Base-by-base conservation (phyloP, 2,329 filamentous ascomycete species). In the Neopestalotiopsis rosae region DNA sequence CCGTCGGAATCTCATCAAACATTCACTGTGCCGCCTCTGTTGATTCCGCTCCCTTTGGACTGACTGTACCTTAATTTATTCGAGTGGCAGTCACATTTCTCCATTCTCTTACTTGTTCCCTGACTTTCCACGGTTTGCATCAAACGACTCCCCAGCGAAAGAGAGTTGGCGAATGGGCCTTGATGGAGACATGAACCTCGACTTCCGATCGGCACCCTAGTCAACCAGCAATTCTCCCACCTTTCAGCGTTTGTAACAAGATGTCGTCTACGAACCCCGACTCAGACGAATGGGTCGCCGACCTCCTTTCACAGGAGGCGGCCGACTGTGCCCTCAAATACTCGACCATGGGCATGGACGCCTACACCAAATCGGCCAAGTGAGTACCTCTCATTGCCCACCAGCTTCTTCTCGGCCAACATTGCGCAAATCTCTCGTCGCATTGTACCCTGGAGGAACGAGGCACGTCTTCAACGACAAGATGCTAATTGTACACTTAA, bases 281-380 rank as follows among this genome's bases (percentile, higher is more conserved):
- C 61, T 90, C 90, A 24, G 93, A 97, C 77, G 92, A 94, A 65
- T 94, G 94, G 76, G 90, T 97, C 71, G 94, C 94, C 17, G 87
- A 87, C 62, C 83, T 97, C n/a, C 85, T 98, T 45, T 89, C 90
- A 65, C 89, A 92, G 73, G 95, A 98, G 80, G 95, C 95, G 13
- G 90, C 87, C 69, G 89, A 92, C 69, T 91, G 87, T 74, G 92
- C 91, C 2, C 82, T 92, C 61, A 92, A 89, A 76, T 96, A 95
- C 78, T 92, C 93, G 1, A 83, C 91, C 6, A 85, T 94, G 76
- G 94, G 94, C 10, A 83, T 95, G 71, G 88, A 92, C 67, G 92
- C 91, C 20, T 91, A 82, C 72, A 85, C 85, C 38, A 42, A 67
- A 73, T 73, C 79, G 32, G 71, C 77, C 66, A 86, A 87, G 85